Conservation (phyloP, 1,284 basidiomycete species). For the Apiotrichum akiyoshidainum region DNA sequence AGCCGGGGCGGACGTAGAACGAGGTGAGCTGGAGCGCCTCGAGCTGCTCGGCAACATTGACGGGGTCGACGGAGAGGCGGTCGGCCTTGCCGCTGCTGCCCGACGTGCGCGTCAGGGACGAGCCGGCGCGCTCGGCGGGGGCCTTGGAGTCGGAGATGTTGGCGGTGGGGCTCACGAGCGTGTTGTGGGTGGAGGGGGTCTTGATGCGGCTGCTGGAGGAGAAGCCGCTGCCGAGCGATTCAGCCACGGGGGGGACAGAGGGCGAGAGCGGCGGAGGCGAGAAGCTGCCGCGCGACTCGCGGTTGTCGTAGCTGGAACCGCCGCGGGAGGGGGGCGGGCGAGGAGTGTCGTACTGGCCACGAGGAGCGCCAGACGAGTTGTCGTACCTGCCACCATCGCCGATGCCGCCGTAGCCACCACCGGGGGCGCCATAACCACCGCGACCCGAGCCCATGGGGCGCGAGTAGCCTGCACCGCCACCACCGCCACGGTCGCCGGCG, state of each 20-base stretch:
- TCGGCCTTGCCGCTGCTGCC: not conserved
- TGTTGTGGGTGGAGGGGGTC: no score
- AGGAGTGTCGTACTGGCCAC: not conserved
- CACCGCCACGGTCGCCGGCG: not conserved
- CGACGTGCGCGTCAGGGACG: not conserved
- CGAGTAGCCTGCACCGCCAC: not conserved
- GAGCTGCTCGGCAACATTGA: constrained; percentile 18
- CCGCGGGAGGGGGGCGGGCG: no score
- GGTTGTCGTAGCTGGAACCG: no score
- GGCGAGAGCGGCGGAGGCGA: no score
- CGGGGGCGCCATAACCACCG: not conserved
- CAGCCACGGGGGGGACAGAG: no score
- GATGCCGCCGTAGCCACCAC: not conserved
- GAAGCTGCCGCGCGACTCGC: no score
- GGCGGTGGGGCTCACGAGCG: no score
- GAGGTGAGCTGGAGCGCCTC: constrained; percentile 27
- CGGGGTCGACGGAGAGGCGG: not conserved
- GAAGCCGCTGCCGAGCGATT: no score
- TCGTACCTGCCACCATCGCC: not conserved
- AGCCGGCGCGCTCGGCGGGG: not conserved
- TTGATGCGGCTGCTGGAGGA: no score
- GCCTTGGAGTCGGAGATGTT: no score
- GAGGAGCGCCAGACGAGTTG: not conserved
- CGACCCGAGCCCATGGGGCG: not conserved
- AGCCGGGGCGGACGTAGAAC: constrained; percentile 38